These are phyloP conservation scores for Solanum corneliomulleri DNA, from an alignment of 257 asterid species.

Conservation along the genomic window DNA sequence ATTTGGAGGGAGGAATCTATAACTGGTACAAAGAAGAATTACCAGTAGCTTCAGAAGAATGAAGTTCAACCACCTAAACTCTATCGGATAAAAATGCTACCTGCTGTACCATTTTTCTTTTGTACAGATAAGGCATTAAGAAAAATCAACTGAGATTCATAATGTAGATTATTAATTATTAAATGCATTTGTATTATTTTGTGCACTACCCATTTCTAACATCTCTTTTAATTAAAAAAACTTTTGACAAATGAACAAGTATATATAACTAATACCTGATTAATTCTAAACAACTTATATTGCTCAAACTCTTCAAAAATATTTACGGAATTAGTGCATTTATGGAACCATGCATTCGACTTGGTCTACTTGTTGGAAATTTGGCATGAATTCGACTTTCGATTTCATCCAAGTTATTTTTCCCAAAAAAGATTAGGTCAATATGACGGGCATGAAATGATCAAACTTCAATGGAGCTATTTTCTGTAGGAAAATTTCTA, in stretches of 20 bases:
- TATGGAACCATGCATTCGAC: background rate
- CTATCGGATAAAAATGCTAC: background rate
- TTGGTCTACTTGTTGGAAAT: background rate
- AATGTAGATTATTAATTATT: background rate
- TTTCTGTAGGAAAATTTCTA: background rate
- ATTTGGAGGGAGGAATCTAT: conserved; percentile 83
- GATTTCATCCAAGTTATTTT: background rate
- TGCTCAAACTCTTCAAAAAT: too few relatives aligned
- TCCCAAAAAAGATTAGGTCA: too few relatives aligned
- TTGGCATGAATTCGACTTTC: background rate
- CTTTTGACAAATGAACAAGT: background rate
- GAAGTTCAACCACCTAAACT: conserved; percentile 7
- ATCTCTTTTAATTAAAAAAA: too few relatives aligned
- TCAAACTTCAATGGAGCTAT: background rate
- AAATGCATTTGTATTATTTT: background rate
- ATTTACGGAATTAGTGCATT: too few relatives aligned
- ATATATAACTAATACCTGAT: too few relatives aligned
- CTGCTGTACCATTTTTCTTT: background rate
- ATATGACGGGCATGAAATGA: background rate
- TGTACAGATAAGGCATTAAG: background rate
- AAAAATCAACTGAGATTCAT: background rate
- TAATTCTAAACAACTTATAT: too few relatives aligned
- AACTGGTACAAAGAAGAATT: conserved; percentile 68
- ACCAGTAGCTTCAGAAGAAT: conserved; percentile 64
- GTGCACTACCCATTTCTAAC: background rate